Base-by-base conservation (phyloP, 192 early-diverging fungal genomes). In the Umbelopsis sp. region DNA sequence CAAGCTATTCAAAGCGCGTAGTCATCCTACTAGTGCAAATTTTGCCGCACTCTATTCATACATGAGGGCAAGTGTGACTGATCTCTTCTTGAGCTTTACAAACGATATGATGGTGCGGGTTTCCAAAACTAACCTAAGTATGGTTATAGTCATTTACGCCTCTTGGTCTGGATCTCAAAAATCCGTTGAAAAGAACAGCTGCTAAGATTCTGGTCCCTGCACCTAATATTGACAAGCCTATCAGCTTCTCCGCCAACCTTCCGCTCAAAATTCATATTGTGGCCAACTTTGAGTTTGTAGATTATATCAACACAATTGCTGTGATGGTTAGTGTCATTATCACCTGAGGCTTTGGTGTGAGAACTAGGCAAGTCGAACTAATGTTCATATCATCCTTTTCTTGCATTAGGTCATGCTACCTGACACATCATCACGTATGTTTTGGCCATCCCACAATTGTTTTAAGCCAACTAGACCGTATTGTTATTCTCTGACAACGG, bases 1-100 rank as follows among this genome's bases (percentile, higher is more conserved):
- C 16, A 69, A 75, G 21, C 54, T 85, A 29, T 21, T 74, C 22
- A 65, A 72, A 44, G 84, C 81, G 0, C 79, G 71, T 32, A 66
- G 74, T 9, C 47, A 53, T 14, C 81, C 84, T 4, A 75, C 77
- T 14, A 80, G 75, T 12, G 34, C 50, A 8, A 74, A 71, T 17
- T 66, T 78, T 22, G 49, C 72, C n/a, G 59, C 62, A 4, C 44
- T 78, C 14, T 62, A 74, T 45, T 71, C 78, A n/a, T 74, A 75
- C 56, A 52, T 79, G 43, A 52, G 45, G 32, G 74, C 73, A 72
- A 74, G 44, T 49, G 29, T 49, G 29, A 7, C 22, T 43, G 3
- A 21, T n/a, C n/a, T n/a, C n/a, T n/a, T n/a, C n/a, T n/a, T 25
- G 25, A 50, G 38, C 38, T 41, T 41, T 41, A 6, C 7, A 65